Evolutionary conservation across 164 flowering plant species (phyloP).

Genomic region (Taxillus chinensis): DNA sequence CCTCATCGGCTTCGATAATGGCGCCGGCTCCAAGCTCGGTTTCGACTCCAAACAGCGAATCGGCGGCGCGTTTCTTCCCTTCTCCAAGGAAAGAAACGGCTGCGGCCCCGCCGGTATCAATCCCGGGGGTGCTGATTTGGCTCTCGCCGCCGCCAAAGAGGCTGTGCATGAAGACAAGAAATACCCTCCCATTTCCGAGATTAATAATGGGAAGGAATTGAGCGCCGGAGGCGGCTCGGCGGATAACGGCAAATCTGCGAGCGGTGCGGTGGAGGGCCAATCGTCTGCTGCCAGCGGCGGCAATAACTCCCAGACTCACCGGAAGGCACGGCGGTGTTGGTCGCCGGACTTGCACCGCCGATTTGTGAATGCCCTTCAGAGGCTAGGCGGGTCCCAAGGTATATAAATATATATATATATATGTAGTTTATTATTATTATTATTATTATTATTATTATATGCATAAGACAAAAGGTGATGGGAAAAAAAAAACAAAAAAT

Average conservation of each 20-base stretch:
- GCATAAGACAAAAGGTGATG: no score
- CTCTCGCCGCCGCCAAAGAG: conserved; percentile 39
- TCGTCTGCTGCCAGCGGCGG: conserved; percentile 5
- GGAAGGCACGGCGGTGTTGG: conserved; percentile 97
- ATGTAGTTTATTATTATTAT: no score
- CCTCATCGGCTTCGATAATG: conserved; percentile 16
- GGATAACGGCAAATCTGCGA: conserved; percentile 20
- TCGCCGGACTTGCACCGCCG: conserved; percentile 94
- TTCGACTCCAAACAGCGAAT: conserved; percentile 58
- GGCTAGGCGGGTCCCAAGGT: conserved; percentile 99
- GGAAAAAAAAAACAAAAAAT: no score
- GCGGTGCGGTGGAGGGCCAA: conserved; percentile 27
- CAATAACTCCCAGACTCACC: conserved; percentile 37
- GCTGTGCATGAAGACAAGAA: conserved; percentile 30
- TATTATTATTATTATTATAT: no score
- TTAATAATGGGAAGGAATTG: conserved; percentile 12
- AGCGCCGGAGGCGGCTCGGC: conserved; percentile 8
- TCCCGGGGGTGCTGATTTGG: conserved; percentile 49
- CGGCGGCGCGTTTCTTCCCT: conserved; percentile 86
- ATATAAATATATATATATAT: neutral
- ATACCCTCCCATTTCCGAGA: conserved; percentile 28
- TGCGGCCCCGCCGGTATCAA: conserved; percentile 12
- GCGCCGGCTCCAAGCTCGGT: conserved; percentile 33
- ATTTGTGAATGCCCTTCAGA: conserved; percentile 93
- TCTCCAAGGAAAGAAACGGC: conserved; percentile 52